Conservation (phyloP, 164 flowering plant genomes). For the Echeveria elegans region DNA sequence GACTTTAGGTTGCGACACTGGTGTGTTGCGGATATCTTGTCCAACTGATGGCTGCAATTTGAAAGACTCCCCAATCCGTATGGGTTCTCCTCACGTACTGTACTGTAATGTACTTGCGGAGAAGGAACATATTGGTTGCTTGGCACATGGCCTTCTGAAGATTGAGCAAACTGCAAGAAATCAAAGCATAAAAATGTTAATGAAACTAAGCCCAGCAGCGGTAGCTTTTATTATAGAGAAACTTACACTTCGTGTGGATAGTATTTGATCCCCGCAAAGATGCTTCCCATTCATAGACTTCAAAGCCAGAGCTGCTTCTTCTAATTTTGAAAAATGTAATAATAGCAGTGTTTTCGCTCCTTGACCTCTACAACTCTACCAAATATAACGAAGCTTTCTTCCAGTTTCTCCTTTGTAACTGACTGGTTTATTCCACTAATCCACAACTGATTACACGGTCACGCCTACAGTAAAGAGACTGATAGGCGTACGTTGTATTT, state of each 20-base stretch:
- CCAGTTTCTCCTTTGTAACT: slow-evolving; percentile 62
- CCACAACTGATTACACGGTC: slow-evolving; percentile 81
- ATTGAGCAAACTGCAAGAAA: slow-evolving; percentile 32
- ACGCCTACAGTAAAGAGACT: slow-evolving; percentile 63
- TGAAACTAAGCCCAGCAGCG: too few relatives aligned
- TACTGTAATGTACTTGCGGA: slow-evolving; percentile 28
- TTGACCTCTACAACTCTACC: slow-evolving; percentile 77
- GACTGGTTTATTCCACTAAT: slow-evolving; percentile 71
- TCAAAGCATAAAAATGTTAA: slow-evolving; percentile 2
- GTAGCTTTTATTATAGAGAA: not conserved
- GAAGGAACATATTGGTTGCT: slow-evolving; percentile 51
- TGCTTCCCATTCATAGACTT: slow-evolving; percentile 66
- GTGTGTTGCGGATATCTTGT: slow-evolving; percentile 24
- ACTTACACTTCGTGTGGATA: slow-evolving; percentile 73
- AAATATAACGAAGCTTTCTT: slow-evolving; percentile 63
- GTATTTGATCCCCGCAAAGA: slow-evolving; percentile 67
- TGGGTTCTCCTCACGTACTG: slow-evolving; percentile 30
- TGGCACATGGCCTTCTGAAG: slow-evolving; percentile 40
- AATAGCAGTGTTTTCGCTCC: slow-evolving; percentile 68
- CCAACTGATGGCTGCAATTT: slow-evolving; percentile 27
- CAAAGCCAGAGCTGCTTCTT: slow-evolving; percentile 79
- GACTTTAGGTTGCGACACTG: slow-evolving; percentile 41
- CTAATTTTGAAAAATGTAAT: slow-evolving; percentile 54
- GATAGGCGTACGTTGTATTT: too few relatives aligned
- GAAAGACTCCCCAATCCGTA: slow-evolving; percentile 26